These are phyloP conservation scores for Ailanthus altissimus DNA, from an alignment of 345 rosid genomes.

Conservation along the genomic window DNA sequence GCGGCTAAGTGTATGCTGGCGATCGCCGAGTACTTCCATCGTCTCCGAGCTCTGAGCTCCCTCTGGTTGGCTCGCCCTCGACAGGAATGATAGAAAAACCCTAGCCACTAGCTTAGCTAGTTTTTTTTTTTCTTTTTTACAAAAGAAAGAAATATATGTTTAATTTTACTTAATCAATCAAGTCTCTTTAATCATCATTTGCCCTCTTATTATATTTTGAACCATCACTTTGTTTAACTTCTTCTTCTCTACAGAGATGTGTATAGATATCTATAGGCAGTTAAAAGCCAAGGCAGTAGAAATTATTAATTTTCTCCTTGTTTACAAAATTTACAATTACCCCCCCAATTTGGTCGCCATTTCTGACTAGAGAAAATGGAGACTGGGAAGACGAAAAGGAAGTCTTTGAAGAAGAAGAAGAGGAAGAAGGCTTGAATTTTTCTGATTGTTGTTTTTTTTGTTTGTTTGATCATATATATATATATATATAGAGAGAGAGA, in stretches of 20 bases:
- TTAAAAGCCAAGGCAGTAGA: conserved; percentile 8
- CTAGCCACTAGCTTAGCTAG: conserved; percentile 25
- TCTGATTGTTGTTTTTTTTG: neutral
- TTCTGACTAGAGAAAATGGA: conserved; percentile 18
- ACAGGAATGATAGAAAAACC: conserved; percentile 49
- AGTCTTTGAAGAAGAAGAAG: neutral
- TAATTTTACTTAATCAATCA: too few relatives aligned
- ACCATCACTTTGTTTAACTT: conserved; percentile 24
- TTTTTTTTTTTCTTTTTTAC: conserved; percentile 13
- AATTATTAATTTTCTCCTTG: conserved; percentile 12
- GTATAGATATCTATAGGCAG: conserved; percentile 33
- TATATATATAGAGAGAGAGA: conserved; percentile 4
- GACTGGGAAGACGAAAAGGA: neutral
- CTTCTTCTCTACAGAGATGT: conserved; percentile 29
- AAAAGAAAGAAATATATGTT: too few relatives aligned
- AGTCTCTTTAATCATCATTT: conserved; percentile 5
- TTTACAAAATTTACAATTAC: neutral
- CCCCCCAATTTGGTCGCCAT: conserved; percentile 23
- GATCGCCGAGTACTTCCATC: conserved; percentile 83
- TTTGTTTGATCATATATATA: neutral
- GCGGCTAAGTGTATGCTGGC: conserved; percentile 83
- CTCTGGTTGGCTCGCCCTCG: conserved; percentile 93
- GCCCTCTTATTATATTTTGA: conserved; percentile 10
- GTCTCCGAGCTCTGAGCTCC: conserved; percentile 93
- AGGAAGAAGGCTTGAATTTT: neutral